phyloP scores from a whole-genome alignment of 1,284 basidiomycete species.

The Mrakiaceae sp. region DNA sequence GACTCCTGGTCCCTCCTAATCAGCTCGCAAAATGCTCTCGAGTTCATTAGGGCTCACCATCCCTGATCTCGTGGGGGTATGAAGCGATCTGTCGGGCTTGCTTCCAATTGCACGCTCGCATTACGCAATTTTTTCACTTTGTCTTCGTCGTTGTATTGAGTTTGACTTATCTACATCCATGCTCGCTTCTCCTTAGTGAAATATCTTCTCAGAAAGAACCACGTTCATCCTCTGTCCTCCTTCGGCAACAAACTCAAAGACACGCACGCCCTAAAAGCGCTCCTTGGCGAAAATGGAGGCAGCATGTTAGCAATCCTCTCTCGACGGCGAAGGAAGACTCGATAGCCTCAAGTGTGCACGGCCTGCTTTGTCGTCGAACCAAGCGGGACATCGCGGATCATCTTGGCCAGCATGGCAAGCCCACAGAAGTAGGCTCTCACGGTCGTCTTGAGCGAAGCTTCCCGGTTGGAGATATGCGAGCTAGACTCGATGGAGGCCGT shows the following conservation, averaged over 20 bases:
- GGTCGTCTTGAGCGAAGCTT: conserved; percentile 62
- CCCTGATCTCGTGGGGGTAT: not conserved
- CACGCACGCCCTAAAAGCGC: conserved; percentile 27
- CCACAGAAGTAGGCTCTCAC: conserved; percentile 82
- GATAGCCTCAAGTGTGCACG: conserved; percentile 45
- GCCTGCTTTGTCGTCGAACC: conserved; percentile 13
- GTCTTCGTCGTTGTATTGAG: too few relatives aligned
- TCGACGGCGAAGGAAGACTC: conserved; percentile 23
- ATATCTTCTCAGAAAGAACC: too few relatives aligned
- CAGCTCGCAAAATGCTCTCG: conserved; percentile 6
- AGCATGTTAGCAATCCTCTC: too few relatives aligned
- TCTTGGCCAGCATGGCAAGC: conserved; percentile 45
- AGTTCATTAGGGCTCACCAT: conserved; percentile 9
- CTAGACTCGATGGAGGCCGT: conserved; percentile 62
- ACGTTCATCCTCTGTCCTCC: too few relatives aligned
- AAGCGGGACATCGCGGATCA: conserved; percentile 56
- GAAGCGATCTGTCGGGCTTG: too few relatives aligned
- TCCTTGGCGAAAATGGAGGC: conserved; percentile 66
- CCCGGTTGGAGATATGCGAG: conserved; percentile 62
- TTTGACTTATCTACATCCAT: too few relatives aligned
- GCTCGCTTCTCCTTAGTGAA: too few relatives aligned
- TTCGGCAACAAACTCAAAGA: too few relatives aligned
- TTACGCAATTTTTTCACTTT: too few relatives aligned
- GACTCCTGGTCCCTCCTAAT: not conserved
- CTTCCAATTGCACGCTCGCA: too few relatives aligned